Percentiles rank a stretch among this genome's conserved stretches.
Conservation (phyloP, 73 alveolate species). For the Paramecium biaurelia region DNA sequence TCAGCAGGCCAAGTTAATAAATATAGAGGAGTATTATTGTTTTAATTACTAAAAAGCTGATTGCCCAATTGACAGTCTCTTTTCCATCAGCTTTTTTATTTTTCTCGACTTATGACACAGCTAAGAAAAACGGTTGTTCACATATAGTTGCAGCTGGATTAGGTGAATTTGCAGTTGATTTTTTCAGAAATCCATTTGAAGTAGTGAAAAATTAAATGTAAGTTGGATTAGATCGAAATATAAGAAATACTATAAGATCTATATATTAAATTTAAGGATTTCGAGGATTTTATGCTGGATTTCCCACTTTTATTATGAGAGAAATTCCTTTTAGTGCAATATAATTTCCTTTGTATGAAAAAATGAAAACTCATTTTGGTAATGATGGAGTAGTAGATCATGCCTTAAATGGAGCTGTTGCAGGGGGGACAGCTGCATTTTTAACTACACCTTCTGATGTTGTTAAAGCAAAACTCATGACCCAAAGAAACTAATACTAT, state of each 20-base stretch:
- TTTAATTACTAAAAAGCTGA: not conserved
- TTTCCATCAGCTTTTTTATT: slow-evolving; percentile 85
- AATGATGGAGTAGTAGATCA: slow-evolving; percentile 28
- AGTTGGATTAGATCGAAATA: slow-evolving; percentile 73
- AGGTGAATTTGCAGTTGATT: slow-evolving; percentile 74
- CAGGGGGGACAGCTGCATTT: slow-evolving; percentile 64
- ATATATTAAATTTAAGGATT: slow-evolving; percentile 67
- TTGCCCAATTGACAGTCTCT: slow-evolving; percentile 66
- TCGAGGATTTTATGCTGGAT: slow-evolving; percentile 80
- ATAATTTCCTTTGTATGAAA: slow-evolving; percentile 83
- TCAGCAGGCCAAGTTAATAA: slow-evolving; percentile 74
- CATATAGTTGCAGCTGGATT: slow-evolving; percentile 73
- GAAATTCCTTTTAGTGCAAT: slow-evolving; percentile 82
- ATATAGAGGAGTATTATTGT: slow-evolving; percentile 70
- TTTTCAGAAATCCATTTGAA: slow-evolving; percentile 83
- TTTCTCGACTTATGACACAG: slow-evolving; percentile 75
- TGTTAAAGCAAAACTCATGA: slow-evolving; percentile 58
- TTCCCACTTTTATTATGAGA: slow-evolving; percentile 68
- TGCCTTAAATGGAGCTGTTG: slow-evolving; percentile 59
- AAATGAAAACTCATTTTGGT: slow-evolving; percentile 42
- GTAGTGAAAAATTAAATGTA: slow-evolving; percentile 76
- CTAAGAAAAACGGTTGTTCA: slow-evolving; percentile 59
- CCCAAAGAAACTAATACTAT: slow-evolving; percentile 50
- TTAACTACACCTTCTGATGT: slow-evolving; percentile 68
- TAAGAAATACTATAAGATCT: slow-evolving; percentile 58